Percentiles rank a stretch among this genome's conserved stretches.
phyloP scores from a whole-genome alignment of 2,329 filamentous ascomycete species.

The Pseudogymnoascus sp. region DNA sequence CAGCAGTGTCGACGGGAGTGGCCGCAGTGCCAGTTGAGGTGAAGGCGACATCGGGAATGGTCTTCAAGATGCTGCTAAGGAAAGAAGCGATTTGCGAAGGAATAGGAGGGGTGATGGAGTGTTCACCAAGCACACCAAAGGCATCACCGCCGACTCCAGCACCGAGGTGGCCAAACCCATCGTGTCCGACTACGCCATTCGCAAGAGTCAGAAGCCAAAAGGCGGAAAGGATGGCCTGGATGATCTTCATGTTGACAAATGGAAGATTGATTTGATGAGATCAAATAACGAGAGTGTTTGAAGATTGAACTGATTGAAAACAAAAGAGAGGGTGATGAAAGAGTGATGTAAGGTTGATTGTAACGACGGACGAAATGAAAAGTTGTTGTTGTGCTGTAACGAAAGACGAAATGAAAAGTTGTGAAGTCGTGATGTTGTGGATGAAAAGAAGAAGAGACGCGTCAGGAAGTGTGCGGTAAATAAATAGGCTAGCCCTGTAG shows the following conservation, averaged over 20 bases:
- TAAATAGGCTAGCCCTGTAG: neutral
- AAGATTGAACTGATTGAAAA: neutral
- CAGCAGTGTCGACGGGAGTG: constrained; percentile 15
- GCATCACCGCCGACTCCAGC: constrained; percentile 10
- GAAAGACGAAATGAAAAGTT: neutral
- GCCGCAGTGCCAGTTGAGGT: constrained; percentile 44
- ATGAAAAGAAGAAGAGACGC: neutral
- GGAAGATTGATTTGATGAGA: constrained; percentile 6
- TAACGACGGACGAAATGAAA: neutral
- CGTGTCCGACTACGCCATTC: constrained; percentile 10
- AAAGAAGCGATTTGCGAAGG: constrained; percentile 29
- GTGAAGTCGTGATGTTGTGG: neutral
- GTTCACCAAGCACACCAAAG: constrained; percentile 14
- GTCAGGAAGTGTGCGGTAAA: neutral
- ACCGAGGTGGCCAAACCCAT: constrained; percentile 18
- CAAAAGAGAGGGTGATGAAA: neutral
- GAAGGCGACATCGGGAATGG: constrained; percentile 39
- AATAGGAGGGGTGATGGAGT: constrained; percentile 36
- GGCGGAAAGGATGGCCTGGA: constrained; percentile 22
- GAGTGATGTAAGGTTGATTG: neutral
- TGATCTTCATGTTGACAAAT: constrained; percentile 25
- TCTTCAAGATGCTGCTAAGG: constrained; percentile 20
- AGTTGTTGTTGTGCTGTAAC: neutral
- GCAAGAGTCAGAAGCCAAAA: constrained; percentile 24
- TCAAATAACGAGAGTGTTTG: neutral